phyloP scores from a whole-genome alignment of 2,329 filamentous ascomycete species.

The Hysterium pulicare region DNA sequence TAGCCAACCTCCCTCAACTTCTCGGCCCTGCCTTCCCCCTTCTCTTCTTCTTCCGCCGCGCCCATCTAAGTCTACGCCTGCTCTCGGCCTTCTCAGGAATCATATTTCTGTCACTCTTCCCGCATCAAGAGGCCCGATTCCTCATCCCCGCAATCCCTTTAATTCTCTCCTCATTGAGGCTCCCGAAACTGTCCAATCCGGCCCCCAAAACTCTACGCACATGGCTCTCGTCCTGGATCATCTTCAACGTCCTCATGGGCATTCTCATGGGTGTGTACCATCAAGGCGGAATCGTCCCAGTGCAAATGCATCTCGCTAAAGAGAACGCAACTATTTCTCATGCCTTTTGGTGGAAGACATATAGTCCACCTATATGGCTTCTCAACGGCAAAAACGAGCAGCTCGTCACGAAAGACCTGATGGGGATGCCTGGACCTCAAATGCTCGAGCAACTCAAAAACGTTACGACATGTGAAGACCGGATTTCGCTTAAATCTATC shows the following conservation, averaged over 20 bases:
- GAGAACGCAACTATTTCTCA: slow-evolving; percentile 63
- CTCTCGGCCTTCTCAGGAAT: slow-evolving; percentile 73
- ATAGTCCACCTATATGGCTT: slow-evolving; percentile 77
- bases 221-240: slow-evolving; percentile 61
- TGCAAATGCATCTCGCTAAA: slow-evolving; percentile 70
- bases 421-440: slow-evolving; percentile 63
- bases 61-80: slow-evolving; percentile 53
- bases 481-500: slow-evolving; percentile 14
- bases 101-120: slow-evolving; percentile 67
- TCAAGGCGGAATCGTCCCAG: slow-evolving; percentile 73
- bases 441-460: slow-evolving; percentile 59
- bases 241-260: slow-evolving; percentile 67
- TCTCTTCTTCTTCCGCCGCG: slow-evolving; percentile 49
- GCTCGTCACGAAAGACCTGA: slow-evolving; percentile 68
- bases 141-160: slow-evolving; percentile 71
- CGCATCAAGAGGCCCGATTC: slow-evolving; percentile 79
- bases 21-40: slow-evolving; percentile 51
- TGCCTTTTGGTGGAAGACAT: slow-evolving; percentile 83
- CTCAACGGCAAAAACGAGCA: slow-evolving; percentile 72
- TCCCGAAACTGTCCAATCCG: slow-evolving; percentile 57
- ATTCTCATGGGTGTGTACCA: slow-evolving; percentile 77
- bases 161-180: slow-evolving; percentile 68
- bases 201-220: no score
- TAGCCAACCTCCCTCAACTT: slow-evolving; percentile 51
- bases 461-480: slow-evolving; percentile 62